Conservation (phyloP, 768 basidiomycete genomes). For the Naganishia randhawae region DNA sequence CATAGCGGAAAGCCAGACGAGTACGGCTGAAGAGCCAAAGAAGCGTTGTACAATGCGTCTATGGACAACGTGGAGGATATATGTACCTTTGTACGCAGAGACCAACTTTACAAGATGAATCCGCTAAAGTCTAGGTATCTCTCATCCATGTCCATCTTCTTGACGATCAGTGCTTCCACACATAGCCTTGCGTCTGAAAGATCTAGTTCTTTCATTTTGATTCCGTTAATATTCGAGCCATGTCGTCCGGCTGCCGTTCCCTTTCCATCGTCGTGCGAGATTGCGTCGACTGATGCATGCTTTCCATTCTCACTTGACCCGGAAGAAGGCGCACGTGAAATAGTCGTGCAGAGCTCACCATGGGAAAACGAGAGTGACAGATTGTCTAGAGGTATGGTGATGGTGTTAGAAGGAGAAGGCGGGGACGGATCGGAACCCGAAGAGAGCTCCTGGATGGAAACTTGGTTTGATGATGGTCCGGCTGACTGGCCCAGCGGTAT, state of each 20-base stretch:
- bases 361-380: constrained; percentile 46
- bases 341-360: constrained; percentile 26
- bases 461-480: not conserved
- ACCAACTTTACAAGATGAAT: constrained; percentile 14
- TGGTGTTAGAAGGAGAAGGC: constrained; percentile 36
- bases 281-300: not conserved
- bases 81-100: not conserved
- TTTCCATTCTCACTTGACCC: not conserved
- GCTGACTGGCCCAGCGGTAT: not conserved
- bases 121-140: constrained; percentile 23
- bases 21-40: too few relatives aligned
- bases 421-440: not conserved
- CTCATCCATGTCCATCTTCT: constrained; percentile 37
- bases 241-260: not conserved
- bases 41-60: not conserved
- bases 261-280: not conserved
- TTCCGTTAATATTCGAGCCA: not conserved
- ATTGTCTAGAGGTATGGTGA: constrained; percentile 43
- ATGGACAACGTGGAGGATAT: not conserved
- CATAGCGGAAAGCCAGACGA: constrained; percentile 11
- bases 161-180: constrained; percentile 48
- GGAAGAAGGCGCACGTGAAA: not conserved
- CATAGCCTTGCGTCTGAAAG: constrained; percentile 39
- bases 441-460: too few relatives aligned
- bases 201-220: not conserved